These are phyloP conservation scores for Lentinula sp. DNA, from an alignment of 768 basidiomycete species.

Conservation along the genomic window DNA sequence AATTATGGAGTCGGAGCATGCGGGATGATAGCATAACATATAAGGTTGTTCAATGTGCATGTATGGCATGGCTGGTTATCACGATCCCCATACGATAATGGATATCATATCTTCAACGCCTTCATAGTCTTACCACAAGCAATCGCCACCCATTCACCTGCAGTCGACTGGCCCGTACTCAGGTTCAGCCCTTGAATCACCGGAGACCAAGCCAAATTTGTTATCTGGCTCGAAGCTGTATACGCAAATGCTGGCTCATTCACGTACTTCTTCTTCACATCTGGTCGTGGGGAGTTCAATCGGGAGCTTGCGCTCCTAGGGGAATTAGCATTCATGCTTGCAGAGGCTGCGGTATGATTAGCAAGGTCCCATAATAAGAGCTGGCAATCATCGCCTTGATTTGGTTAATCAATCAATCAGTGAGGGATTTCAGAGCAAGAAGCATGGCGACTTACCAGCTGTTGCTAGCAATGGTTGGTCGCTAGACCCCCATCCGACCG, in stretches of 20 bases:
- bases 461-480: constrained; percentile 83
- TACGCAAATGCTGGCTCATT: constrained; percentile 83
- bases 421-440: neutral
- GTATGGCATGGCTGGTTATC: neutral
- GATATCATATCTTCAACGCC: constrained; percentile 63
- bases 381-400: constrained; percentile 86
- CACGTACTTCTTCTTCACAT: constrained; percentile 68
- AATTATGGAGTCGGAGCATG: neutral
- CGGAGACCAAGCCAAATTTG: constrained; percentile 87
- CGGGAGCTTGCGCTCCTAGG: constrained; percentile 69
- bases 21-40: neutral
- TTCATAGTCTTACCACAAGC: constrained; percentile 79
- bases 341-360: constrained; percentile 40
- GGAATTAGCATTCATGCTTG: constrained; percentile 41
- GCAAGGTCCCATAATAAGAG: constrained; percentile 90
- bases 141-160: constrained; percentile 85
- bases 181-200: constrained; percentile 71
- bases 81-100: neutral
- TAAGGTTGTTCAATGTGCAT: neutral
- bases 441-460: constrained; percentile 52
- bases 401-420: constrained; percentile 2
- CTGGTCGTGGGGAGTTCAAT: constrained; percentile 75
- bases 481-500: constrained; percentile 84
- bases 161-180: constrained; percentile 67
- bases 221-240: constrained; percentile 70